A percentile compares a stretch with the other conserved stretches of the same genome.
Evolutionary conservation across 257 asterid genomes (phyloP).

Genomic region (Pogostemon cablin): DNA sequence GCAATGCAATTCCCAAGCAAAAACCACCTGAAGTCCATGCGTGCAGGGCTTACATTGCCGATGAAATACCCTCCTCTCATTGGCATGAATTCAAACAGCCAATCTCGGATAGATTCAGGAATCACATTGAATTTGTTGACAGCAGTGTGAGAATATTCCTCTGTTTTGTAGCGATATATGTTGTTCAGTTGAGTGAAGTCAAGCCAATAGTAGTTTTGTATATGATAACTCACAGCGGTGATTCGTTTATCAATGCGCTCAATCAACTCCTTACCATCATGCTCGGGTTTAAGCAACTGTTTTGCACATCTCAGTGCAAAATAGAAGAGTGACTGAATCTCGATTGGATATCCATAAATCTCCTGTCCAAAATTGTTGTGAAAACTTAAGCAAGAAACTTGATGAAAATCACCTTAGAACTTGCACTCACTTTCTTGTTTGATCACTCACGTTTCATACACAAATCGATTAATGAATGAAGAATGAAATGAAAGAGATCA

Average conservation of each 20-base stretch:
- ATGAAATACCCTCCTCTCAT: slow-evolving; percentile 60
- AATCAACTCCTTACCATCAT: slow-evolving; percentile 53
- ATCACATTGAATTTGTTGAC: slow-evolving; percentile 66
- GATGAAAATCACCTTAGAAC: too few relatives aligned
- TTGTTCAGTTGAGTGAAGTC: slow-evolving; percentile 67
- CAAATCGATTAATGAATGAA: too few relatives aligned
- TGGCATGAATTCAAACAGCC: slow-evolving; percentile 70
- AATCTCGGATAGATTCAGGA: slow-evolving; percentile 64
- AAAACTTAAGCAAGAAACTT: too few relatives aligned
- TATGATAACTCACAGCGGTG: slow-evolving; percentile 59
- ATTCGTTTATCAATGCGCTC: slow-evolving; percentile 63
- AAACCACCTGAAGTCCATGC: slow-evolving; percentile 71
- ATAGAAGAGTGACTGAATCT: slow-evolving; percentile 72
- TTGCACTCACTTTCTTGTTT: too few relatives aligned
- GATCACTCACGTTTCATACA: too few relatives aligned
- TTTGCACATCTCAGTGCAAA: slow-evolving; percentile 64
- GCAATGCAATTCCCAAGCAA: slow-evolving; percentile 62
- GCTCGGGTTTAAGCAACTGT: slow-evolving; percentile 61
- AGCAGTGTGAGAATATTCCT: slow-evolving; percentile 69
- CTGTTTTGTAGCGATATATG: slow-evolving; percentile 68
- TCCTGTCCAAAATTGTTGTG: slow-evolving; percentile 42
- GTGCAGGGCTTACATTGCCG: slow-evolving; percentile 65
- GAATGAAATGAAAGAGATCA: too few relatives aligned
- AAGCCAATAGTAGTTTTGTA: slow-evolving; percentile 65
- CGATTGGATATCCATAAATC: slow-evolving; percentile 65